Percentiles rank a stretch among this genome's conserved stretches.
Conservation (phyloP, 2,329 filamentous ascomycete genomes). For the Trichothecium sympodiale region DNA sequence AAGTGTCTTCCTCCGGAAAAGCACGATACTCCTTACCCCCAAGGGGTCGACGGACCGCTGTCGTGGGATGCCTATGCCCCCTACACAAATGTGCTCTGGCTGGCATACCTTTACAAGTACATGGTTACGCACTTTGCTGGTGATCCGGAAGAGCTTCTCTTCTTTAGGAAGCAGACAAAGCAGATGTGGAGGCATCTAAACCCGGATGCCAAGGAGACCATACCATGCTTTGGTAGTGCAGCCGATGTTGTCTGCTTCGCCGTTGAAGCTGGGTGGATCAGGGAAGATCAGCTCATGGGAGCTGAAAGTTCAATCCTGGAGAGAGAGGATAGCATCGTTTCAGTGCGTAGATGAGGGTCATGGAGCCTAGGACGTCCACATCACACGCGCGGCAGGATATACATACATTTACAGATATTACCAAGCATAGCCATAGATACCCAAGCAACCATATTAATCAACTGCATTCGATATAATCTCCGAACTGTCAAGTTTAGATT, state of each 20-base stretch:
- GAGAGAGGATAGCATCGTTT: conserved; percentile 29
- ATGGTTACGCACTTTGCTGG: conserved; percentile 35
- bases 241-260: conserved; percentile 46
- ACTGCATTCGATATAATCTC: no score
- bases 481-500: no score
- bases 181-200: conserved; percentile 45
- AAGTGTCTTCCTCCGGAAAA: conserved; percentile 34
- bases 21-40: conserved; percentile 35
- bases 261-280: conserved; percentile 46
- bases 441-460: no score
- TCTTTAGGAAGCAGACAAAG: conserved; percentile 35
- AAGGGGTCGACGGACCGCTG: conserved; percentile 33
- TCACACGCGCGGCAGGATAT: no score
- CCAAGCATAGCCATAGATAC: no score
- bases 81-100: conserved; percentile 56
- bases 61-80: conserved; percentile 44
- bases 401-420: no score
- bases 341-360: conserved; percentile 15
- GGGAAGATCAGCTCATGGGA: conserved; percentile 37
- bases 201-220: conserved; percentile 32
- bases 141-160: conserved; percentile 29
- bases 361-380: no score
- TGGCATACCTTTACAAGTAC: conserved; percentile 50
- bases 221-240: conserved; percentile 42
- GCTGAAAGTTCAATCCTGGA: conserved; percentile 22